A percentile compares a stretch with the other conserved stretches of the same genome.
phyloP scores from a whole-genome alignment of 805 yeast genomes.

The Priceomyces carsonii region DNA sequence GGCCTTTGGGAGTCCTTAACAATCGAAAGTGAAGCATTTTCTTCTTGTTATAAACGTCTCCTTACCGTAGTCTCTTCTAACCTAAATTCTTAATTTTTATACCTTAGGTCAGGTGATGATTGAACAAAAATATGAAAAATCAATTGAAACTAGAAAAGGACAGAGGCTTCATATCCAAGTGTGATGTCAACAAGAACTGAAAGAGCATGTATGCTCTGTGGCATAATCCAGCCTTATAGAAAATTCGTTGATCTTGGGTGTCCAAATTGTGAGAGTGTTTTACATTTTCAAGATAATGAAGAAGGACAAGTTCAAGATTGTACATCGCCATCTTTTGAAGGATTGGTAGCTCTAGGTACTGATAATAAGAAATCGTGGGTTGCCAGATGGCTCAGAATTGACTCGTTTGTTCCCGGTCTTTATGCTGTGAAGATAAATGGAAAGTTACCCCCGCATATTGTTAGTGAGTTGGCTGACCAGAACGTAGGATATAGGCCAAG shows the following conservation, averaged over 20 bases:
- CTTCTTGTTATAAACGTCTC: too few relatives aligned
- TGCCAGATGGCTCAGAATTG: slow-evolving; percentile 92
- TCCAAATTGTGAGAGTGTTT: slow-evolving; percentile 91
- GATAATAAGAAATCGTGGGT: slow-evolving; percentile 87
- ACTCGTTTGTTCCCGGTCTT: slow-evolving; percentile 82
- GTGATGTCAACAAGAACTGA: slow-evolving; percentile 63
- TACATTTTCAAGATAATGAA: slow-evolving; percentile 75
- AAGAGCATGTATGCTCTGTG: slow-evolving; percentile 97
- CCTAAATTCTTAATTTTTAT: too few relatives aligned
- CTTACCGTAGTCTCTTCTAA: too few relatives aligned
- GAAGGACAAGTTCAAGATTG: slow-evolving; percentile 85
- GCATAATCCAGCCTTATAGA: slow-evolving; percentile 78
- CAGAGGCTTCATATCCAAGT: too few relatives aligned
- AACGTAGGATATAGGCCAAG: slow-evolving; percentile 90
- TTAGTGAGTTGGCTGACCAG: slow-evolving; percentile 67
- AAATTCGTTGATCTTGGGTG: slow-evolving; percentile 83
- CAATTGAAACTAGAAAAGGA: too few relatives aligned
- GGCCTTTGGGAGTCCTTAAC: too few relatives aligned
- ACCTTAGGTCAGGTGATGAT: too few relatives aligned
- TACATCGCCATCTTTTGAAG: slow-evolving; percentile 96
- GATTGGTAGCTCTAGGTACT: slow-evolving; percentile 85
- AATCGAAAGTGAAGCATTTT: too few relatives aligned
- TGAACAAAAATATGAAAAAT: too few relatives aligned
- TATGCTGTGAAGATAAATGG: slow-evolving; percentile 95
- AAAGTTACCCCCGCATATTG: slow-evolving; percentile 82